Percentiles rank a stretch among this genome's conserved stretches.
phyloP scores from a whole-genome alignment of 805 yeast genomes.

The Cyberlindnera amylophila region DNA sequence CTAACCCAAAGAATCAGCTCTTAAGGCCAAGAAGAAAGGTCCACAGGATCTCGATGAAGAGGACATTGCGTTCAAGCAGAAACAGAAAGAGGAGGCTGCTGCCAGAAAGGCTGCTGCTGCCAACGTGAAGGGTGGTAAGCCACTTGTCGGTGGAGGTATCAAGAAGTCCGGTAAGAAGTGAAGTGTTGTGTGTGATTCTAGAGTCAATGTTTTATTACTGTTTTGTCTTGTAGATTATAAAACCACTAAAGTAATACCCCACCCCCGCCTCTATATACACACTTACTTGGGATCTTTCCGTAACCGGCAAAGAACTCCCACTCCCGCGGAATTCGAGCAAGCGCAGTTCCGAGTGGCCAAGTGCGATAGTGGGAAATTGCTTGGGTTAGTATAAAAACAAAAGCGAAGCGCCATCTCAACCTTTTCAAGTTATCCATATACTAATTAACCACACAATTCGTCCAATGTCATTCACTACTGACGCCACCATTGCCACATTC shows the following conservation, averaged over 20 bases:
- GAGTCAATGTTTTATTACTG: no score
- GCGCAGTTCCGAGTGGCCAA: background rate
- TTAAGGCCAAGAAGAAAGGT: slow-evolving; percentile 75
- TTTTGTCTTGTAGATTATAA: no score
- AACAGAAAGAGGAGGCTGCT: slow-evolving; percentile 91
- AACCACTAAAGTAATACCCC: no score
- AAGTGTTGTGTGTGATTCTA: background rate
- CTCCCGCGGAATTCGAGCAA: background rate
- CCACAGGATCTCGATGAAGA: slow-evolving; percentile 78
- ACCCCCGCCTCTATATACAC: no score
- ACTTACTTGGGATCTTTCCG: no score
- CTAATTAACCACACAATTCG: background rate
- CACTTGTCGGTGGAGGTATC: slow-evolving; percentile 90
- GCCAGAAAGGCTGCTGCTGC: slow-evolving; percentile 89
- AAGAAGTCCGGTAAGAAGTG: slow-evolving; percentile 76
- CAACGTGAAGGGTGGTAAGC: slow-evolving; percentile 86
- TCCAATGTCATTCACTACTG: slow-evolving; percentile 23
- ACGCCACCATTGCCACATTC: slow-evolving; percentile 40
- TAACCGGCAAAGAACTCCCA: background rate
- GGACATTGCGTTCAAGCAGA: slow-evolving; percentile 84
- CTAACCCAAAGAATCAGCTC: slow-evolving; percentile 21
- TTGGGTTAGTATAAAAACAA: background rate
- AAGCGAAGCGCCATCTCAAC: no score
- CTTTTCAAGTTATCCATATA: no score
- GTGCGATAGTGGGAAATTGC: no score